A percentile compares a stretch with the other conserved stretches of the same genome.
These are phyloP conservation scores for Termitomyces eurrhizus DNA, from an alignment of 768 basidiomycete genomes.

Conservation along the genomic window DNA sequence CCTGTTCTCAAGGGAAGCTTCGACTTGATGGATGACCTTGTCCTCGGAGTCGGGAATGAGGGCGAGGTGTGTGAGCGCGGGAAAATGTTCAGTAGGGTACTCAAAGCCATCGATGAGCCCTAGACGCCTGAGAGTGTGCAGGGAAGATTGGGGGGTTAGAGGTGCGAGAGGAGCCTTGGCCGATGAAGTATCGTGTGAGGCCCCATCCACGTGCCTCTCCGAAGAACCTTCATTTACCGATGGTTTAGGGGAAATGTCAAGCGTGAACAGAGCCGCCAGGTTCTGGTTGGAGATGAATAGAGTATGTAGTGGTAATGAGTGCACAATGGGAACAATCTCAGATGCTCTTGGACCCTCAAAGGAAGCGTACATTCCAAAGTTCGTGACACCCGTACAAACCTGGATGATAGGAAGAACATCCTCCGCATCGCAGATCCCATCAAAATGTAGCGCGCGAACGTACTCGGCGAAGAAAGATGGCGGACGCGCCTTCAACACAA, in stretches of 20 bases:
- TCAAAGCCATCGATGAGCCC: slow-evolving; percentile 8
- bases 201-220: neutral
- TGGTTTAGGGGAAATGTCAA: neutral
- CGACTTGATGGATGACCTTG: slow-evolving; percentile 1
- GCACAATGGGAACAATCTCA: slow-evolving; percentile 1
- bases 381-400: slow-evolving; percentile 13
- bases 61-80: slow-evolving; percentile 14
- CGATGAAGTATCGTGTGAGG: neutral
- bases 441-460: slow-evolving; percentile 9
- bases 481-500: slow-evolving; percentile 10
- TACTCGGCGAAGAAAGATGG: slow-evolving; percentile 14
- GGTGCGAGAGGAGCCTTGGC: neutral
- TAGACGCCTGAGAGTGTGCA: slow-evolving; percentile 8
- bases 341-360: slow-evolving; percentile 4
- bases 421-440: neutral
- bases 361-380: slow-evolving; percentile 15
- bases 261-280: slow-evolving; percentile 2
- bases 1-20: slow-evolving; percentile 6
- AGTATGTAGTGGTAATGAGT: slow-evolving; percentile 6
- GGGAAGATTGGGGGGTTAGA: neutral
- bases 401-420: slow-evolving; percentile 7
- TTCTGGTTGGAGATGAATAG: slow-evolving; percentile 11
- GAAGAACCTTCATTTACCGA: neutral
- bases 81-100: slow-evolving; percentile 10
- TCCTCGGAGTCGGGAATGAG: slow-evolving; percentile 8